phyloP scores from a whole-genome alignment of 2,329 filamentous ascomycete species.

The Fusarium keratoplasticum region DNA sequence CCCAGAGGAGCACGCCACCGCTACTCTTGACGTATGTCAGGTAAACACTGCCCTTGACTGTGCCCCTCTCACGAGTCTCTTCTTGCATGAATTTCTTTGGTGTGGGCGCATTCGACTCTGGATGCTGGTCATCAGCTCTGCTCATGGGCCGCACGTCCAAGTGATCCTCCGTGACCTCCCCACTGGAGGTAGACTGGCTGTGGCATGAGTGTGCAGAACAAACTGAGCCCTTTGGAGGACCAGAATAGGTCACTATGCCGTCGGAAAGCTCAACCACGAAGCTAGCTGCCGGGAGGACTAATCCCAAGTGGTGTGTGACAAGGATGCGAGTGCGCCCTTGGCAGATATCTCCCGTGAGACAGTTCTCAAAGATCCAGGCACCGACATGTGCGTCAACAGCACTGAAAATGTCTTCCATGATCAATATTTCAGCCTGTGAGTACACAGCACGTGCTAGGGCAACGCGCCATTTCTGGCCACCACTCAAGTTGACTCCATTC shows the following conservation, averaged over 20 bases:
- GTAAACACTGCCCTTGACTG: conserved; percentile 74
- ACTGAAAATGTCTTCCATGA: conserved; percentile 86
- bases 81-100: conserved; percentile 80
- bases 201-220: neutral
- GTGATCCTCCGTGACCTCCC: conserved; percentile 60
- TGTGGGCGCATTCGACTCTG: conserved; percentile 47
- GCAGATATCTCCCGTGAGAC: conserved; percentile 76
- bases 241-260: conserved; percentile 65
- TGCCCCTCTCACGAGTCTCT: conserved; percentile 75
- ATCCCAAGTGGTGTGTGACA: conserved; percentile 82
- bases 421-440: conserved; percentile 77
- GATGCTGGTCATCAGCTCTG: conserved; percentile 35
- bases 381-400: conserved; percentile 84
- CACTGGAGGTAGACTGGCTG: conserved; percentile 37
- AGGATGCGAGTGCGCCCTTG: conserved; percentile 77
- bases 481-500: conserved; percentile 85
- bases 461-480: conserved; percentile 84
- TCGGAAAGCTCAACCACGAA: conserved; percentile 79
- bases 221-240: conserved; percentile 25
- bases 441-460: conserved; percentile 84
- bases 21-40: conserved; percentile 72
- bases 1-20: conserved; percentile 73
- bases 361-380: conserved; percentile 79
- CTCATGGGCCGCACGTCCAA: conserved; percentile 58
- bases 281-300: conserved; percentile 76